Evolutionary conservation across 2,329 filamentous ascomycete genomes (phyloP).

Genomic region (Claviceps cyperi): DNA sequence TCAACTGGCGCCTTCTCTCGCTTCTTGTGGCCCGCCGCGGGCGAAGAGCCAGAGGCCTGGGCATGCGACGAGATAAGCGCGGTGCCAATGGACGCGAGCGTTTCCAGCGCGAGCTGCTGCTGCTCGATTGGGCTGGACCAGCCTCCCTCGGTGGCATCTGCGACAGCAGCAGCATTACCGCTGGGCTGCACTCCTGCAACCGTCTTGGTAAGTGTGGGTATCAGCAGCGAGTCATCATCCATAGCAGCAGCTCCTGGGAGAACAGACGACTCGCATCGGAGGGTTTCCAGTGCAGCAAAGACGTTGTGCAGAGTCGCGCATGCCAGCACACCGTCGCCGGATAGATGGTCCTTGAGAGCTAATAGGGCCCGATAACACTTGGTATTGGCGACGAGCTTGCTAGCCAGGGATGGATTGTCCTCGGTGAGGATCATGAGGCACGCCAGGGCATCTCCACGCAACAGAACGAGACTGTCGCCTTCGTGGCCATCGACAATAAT

Average conservation of each 20-base stretch:
- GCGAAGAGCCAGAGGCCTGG: conserved; percentile 15
- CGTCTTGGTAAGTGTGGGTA: conserved; percentile 22
- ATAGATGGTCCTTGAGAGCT: conserved; percentile 31
- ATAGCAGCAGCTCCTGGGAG: conserved; percentile 9
- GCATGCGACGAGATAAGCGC: conserved; percentile 34
- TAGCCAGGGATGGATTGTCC: conserved; percentile 39
- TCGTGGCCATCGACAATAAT: conserved; percentile 27
- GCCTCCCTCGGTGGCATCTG: conserved; percentile 20
- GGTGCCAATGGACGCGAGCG: conserved; percentile 50
- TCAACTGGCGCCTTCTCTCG: conserved; percentile 23
- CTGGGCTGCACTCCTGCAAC: conserved; percentile 15
- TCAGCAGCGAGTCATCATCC: conserved; percentile 18
- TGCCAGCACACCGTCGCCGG: conserved; percentile 37
- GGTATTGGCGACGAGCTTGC: conserved; percentile 33
- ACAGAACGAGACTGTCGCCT: conserved; percentile 22
- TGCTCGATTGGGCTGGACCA: conserved; percentile 30
- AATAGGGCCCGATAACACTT: conserved; percentile 35
- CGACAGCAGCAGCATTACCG: conserved; percentile 10
- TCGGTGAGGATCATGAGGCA: conserved; percentile 45
- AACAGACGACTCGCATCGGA: conserved; percentile 10
- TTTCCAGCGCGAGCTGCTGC: conserved; percentile 42
- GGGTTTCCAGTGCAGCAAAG: conserved; percentile 28
- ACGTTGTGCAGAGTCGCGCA: conserved; percentile 50
- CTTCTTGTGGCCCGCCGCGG: conserved; percentile 3
- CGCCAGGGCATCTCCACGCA: conserved; percentile 34